These are phyloP conservation scores for Colletotrichum shisoi DNA, from an alignment of 2,329 filamentous ascomycete genomes.

Conservation along the genomic window DNA sequence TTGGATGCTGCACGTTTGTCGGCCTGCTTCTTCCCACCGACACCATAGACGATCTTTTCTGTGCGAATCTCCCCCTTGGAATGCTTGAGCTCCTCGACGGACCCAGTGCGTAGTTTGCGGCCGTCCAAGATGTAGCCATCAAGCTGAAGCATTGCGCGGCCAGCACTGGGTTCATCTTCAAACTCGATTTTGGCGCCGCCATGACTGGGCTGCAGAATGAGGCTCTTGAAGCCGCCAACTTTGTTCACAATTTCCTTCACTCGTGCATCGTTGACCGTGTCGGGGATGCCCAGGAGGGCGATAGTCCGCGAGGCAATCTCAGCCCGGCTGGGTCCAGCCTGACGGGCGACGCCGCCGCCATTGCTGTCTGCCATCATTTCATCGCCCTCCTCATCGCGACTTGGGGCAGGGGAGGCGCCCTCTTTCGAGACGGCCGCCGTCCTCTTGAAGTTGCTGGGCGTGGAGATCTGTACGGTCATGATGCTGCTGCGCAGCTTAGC, in stretches of 20 bases:
- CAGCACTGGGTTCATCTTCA: conserved; percentile 71
- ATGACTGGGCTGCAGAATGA: conserved; percentile 81
- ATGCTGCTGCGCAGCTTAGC: conserved; percentile 73
- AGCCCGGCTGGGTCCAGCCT: conserved; percentile 48
- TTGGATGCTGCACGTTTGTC: conserved; percentile 43
- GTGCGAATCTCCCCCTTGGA: conserved; percentile 57
- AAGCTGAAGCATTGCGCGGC: conserved; percentile 71
- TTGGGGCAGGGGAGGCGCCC: conserved; percentile 49
- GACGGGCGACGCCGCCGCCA: conserved; percentile 20
- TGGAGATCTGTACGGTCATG: conserved; percentile 70
- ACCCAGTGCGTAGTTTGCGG: conserved; percentile 63
- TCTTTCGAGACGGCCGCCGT: conserved; percentile 54
- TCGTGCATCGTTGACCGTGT: conserved; percentile 89
- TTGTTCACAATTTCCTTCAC: conserved; percentile 76
- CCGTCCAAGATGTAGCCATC: conserved; percentile 65
- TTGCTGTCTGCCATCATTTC: conserved; percentile 49
- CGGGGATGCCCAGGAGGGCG: conserved; percentile 83
- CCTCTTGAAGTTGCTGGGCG: conserved; percentile 64
- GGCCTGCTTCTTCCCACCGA: conserved; percentile 43
- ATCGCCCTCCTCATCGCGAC: conserved; percentile 51
- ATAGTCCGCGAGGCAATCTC: conserved; percentile 74
- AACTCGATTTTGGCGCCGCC: conserved; percentile 89
- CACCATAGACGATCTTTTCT: conserved; percentile 53
- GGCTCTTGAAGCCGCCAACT: conserved; percentile 74
- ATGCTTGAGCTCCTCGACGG: conserved; percentile 62